Conservation (phyloP, 2,329 filamentous ascomycete species). For the Parasarocladium wereldwijsianum region DNA sequence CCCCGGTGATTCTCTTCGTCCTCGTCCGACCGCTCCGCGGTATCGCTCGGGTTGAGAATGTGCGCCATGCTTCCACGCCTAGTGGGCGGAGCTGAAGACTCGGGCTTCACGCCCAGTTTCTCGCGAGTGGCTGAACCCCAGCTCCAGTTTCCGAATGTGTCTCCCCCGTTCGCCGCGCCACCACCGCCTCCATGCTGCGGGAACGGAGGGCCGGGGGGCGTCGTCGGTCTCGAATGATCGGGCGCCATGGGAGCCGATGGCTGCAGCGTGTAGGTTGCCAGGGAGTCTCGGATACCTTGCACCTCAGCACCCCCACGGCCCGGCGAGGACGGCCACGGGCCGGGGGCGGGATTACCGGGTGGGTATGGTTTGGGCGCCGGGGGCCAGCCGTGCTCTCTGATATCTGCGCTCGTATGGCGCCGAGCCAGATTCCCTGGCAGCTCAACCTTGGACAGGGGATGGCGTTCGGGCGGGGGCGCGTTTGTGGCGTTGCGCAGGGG, state of each 20-base stretch:
- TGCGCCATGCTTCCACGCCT: slow-evolving; percentile 47
- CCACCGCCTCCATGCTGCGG: slow-evolving; percentile 18
- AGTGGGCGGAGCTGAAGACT: slow-evolving; percentile 41
- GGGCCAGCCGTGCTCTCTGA: slow-evolving; percentile 74
- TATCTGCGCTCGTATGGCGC: slow-evolving; percentile 90
- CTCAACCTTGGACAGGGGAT: slow-evolving; percentile 49
- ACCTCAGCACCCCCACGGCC: slow-evolving; percentile 34
- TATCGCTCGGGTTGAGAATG: slow-evolving; percentile 46
- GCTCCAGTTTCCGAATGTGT: slow-evolving; percentile 39
- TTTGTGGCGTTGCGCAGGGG: slow-evolving; percentile 55
- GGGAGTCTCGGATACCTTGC: slow-evolving; percentile 39
- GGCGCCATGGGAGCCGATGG: slow-evolving; percentile 20
- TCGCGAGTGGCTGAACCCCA: slow-evolving; percentile 35
- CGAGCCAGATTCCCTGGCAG: slow-evolving; percentile 58
- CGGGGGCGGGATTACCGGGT: slow-evolving; percentile 39
- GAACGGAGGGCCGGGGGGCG: slow-evolving; percentile 36
- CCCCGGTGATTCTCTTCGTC: slow-evolving; percentile 39
- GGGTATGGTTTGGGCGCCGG: slow-evolving; percentile 45
- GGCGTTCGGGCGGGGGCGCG: slow-evolving; percentile 49
- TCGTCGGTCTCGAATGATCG: slow-evolving; percentile 37
- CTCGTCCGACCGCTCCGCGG: slow-evolving; percentile 38
- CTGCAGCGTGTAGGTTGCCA: slow-evolving; percentile 39
- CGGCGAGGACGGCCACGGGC: slow-evolving; percentile 40
- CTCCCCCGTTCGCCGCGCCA: slow-evolving; percentile 20
- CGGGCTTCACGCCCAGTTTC: slow-evolving; percentile 34